A percentile compares a stretch with the other conserved stretches of the same genome.
These are phyloP conservation scores for Meyerozyma carpophila DNA, from an alignment of 1,139 yeast genomes.

Conservation along the genomic window DNA sequence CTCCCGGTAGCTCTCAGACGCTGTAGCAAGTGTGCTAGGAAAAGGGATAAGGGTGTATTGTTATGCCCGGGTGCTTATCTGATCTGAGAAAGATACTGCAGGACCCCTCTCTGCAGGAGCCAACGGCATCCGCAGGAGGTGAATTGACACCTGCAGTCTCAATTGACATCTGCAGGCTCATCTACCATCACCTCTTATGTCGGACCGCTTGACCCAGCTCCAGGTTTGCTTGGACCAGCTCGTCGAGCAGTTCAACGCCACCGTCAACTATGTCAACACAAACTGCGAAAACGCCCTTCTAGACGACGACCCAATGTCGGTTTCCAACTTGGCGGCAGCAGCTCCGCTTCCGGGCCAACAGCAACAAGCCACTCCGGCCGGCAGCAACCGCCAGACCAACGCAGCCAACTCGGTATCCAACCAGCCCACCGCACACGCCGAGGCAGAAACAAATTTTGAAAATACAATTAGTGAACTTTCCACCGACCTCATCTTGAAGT, in stretches of 20 bases:
- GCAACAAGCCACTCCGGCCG: slow-evolving; percentile 34
- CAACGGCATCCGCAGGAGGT: too few species aligned
- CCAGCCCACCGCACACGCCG: slow-evolving; percentile 13
- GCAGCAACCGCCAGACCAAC: slow-evolving; percentile 18
- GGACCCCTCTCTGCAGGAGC: too few species aligned
- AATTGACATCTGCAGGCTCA: background rate
- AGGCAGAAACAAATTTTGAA: slow-evolving; percentile 31
- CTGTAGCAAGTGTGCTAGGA: too few species aligned
- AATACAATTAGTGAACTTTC: slow-evolving; percentile 68
- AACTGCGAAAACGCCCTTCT: slow-evolving; percentile 35
- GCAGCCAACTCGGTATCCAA: slow-evolving; percentile 14
- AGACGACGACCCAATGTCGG: slow-evolving; percentile 33
- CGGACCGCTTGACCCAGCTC: slow-evolving; percentile 87
- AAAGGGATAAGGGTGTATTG: too few species aligned
- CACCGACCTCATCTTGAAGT: slow-evolving; percentile 76
- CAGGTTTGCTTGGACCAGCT: slow-evolving; percentile 90
- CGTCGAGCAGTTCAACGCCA: slow-evolving; percentile 87
- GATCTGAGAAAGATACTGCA: too few species aligned
- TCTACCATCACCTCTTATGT: too few species aligned
- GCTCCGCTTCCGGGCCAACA: slow-evolving; percentile 47
- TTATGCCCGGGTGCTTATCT: too few species aligned
- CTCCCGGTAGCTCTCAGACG: too few species aligned
- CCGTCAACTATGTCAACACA: slow-evolving; percentile 75
- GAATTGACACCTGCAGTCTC: background rate
- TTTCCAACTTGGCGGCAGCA: slow-evolving; percentile 36